A percentile compares a stretch with the other conserved stretches of the same genome.
These are phyloP conservation scores for Ballota nigra DNA, from an alignment of 257 asterid genomes.

Conservation along the genomic window DNA sequence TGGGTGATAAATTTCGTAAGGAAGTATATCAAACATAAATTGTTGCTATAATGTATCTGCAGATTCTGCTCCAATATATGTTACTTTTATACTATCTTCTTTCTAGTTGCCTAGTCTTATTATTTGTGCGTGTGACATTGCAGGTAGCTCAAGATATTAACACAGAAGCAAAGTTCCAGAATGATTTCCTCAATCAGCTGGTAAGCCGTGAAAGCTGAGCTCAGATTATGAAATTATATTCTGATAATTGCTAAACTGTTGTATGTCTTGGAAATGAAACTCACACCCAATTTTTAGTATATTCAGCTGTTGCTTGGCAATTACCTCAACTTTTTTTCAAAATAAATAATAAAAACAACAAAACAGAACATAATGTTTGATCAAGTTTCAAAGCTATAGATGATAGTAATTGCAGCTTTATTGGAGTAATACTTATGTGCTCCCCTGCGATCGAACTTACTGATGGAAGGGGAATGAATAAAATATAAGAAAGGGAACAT, in stretches of 20 bases:
- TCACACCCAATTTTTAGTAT: neutral
- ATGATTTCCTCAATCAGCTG: slow-evolving; percentile 72
- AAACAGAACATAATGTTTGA: neutral
- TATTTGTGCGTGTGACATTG: slow-evolving; percentile 8
- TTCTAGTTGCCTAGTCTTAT: slow-evolving; percentile 1
- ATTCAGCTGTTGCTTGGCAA: neutral
- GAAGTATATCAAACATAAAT: neutral
- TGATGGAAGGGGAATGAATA: neutral
- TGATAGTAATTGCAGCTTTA: neutral
- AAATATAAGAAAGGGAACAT: neutral
- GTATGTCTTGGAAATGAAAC: neutral
- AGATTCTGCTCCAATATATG: neutral
- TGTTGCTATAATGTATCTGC: neutral
- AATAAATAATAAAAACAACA: neutral
- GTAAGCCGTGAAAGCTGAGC: slow-evolving; percentile 35
- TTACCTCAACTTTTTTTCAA: neutral
- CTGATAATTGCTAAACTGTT: neutral
- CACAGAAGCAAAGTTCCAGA: slow-evolving; percentile 65
- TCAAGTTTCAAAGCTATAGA: neutral
- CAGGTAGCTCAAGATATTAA: slow-evolving; percentile 82
- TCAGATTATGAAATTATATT: neutral
- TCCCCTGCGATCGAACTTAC: neutral
- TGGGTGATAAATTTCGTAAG: neutral
- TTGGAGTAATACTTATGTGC: neutral
- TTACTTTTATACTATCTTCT: neutral